Evolutionary conservation across 805 yeast genomes (phyloP).

Genomic region (Kregervanrija pseudodelftensis): DNA sequence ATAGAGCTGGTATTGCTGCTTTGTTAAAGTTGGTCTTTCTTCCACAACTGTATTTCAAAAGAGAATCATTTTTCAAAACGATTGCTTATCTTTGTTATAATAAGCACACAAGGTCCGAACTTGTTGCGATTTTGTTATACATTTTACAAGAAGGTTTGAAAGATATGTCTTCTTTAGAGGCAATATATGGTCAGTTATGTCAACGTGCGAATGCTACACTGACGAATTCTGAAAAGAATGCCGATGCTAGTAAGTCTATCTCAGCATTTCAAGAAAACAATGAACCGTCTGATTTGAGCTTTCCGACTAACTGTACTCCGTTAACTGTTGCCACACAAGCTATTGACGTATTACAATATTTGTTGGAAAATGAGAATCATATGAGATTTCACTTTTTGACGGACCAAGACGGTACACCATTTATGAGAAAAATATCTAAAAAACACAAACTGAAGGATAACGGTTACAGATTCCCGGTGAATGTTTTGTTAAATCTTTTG

Average conservation of each 20-base stretch:
- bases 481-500: conserved; percentile 54
- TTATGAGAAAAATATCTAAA: conserved; percentile 30
- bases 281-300: conserved; percentile 17
- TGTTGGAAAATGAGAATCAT: conserved; percentile 60
- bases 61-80: conserved; percentile 60
- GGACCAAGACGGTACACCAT: conserved; percentile 59
- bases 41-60: conserved; percentile 56
- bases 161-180: conserved; percentile 55
- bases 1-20: conserved; percentile 68
- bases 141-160: conserved; percentile 70
- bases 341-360: conserved; percentile 63
- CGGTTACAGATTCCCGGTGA: conserved; percentile 62
- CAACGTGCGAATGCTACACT: conserved; percentile 33
- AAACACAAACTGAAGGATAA: conserved; percentile 33
- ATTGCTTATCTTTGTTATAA: conserved; percentile 63
- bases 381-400: conserved; percentile 69
- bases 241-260: neutral
- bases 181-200: conserved; percentile 50
- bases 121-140: conserved; percentile 58
- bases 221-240: neutral
- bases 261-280: neutral
- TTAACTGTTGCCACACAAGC: conserved; percentile 68
- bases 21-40: conserved; percentile 63
- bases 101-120: conserved; percentile 72
- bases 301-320: conserved; percentile 60